These are phyloP conservation scores for Themeda triandra DNA, from an alignment of 176 grass and related monocot species.

Conservation along the genomic window DNA sequence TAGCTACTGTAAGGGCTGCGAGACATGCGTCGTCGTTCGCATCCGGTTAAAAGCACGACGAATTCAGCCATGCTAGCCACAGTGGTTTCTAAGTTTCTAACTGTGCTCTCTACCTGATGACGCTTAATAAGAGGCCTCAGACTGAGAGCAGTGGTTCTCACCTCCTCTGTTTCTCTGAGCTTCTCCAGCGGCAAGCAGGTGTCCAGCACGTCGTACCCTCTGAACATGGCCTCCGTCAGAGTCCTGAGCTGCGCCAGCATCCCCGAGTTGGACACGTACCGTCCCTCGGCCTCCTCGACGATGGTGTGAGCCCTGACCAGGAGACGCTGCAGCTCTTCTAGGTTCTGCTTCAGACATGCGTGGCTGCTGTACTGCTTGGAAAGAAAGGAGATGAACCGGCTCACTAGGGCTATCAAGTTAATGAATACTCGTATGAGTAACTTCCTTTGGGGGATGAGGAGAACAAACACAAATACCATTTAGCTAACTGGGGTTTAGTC, in stretches of 20 bases:
- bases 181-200: not conserved
- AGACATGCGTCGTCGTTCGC: not conserved
- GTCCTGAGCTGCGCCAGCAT: slow-evolving; percentile 11
- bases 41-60: not conserved
- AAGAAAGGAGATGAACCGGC: not conserved
- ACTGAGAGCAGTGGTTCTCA: too few species aligned
- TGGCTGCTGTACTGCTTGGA: not conserved
- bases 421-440: too few species aligned
- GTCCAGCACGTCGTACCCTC: slow-evolving; percentile 5
- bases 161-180: not conserved
- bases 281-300: slow-evolving; percentile 6
- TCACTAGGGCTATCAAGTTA: too few species aligned
- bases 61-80: not conserved
- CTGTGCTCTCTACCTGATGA: not conserved
- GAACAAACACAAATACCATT: too few species aligned
- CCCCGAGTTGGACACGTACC: not conserved
- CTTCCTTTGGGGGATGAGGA: too few species aligned
- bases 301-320: not conserved
- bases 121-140: not conserved
- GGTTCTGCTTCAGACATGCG: not conserved
- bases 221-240: not conserved
- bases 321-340: not conserved
- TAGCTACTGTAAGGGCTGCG: slow-evolving; percentile 13
- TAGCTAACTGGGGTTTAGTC: too few species aligned
- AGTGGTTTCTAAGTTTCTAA: not conserved